Base-by-base conservation (phyloP, 345 rosid genomes). In the Orychophragmus violaceus region DNA sequence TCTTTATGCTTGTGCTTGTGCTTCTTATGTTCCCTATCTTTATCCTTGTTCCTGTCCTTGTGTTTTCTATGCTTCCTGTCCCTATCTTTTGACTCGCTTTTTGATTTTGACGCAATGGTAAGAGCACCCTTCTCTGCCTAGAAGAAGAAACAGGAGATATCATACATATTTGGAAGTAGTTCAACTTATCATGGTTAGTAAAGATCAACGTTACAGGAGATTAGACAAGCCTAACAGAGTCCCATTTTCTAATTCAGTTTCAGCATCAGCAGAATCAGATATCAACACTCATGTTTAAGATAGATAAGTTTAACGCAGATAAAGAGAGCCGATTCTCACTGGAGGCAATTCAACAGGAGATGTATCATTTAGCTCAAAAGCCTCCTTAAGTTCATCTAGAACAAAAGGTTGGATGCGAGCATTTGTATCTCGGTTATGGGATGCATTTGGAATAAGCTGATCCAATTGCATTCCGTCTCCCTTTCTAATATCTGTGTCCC, bases 61-160 rank as follows among this genome's bases (percentile, higher is more conserved):
- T 81, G 90, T 79, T 87, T 93, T 68, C 76, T 93, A 76, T 83
- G 98, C 82, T 87, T 92, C 85, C 84, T 85, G 71, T 87, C 91
- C 76, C 73, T 85, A 77, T 90, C 93, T 69, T 82, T 89, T 16
- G 86, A 74, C 37, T 86, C 91, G 57, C 77, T 64, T 76, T 80
- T 93, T 11, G 83, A 85, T 79, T 88, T 93, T 6, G 85, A 84
- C 13, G 87, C 82, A 62, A 84, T 49, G 0, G 96, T 94, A 49
- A 90, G 96, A 53, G 72, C 72, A 66, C 96, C 96, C 65, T 88
- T 90, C 73, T 84, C 96, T 25, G 74, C 78, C 99, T 94, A 65
- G 24, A 69, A 58, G 35, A 16, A 63, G 13, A 8, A 70, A 28
- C 28, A 59, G 2, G 21, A 14, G 5, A 64, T 37, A 64, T 14